A percentile compares a stretch with the other conserved stretches of the same genome.
Evolutionary conservation across 208 protist species (phyloP).

Genomic region (Crithidia thermophila): DNA sequence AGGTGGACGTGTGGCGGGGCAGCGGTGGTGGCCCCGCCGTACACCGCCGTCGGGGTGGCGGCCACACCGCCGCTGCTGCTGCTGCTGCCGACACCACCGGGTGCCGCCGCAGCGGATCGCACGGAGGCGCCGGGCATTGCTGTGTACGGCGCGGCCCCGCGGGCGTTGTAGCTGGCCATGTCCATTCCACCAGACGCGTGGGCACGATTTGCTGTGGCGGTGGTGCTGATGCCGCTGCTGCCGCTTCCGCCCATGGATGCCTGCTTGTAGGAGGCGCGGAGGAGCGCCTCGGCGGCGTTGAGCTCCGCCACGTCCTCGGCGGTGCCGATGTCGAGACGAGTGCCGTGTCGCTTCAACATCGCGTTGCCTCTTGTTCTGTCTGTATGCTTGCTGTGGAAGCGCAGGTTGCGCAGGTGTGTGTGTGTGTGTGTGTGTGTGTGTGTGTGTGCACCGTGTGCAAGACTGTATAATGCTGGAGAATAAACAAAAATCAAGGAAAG

Average conservation of each 20-base stretch:
- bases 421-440: no score
- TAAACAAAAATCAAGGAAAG: no score
- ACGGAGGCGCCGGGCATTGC: no score
- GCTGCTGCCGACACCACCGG: not conserved
- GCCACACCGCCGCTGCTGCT: not conserved
- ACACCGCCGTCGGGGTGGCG: no score
- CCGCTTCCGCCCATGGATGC: not conserved
- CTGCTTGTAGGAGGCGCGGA: conserved; percentile 20
- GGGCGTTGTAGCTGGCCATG: not conserved
- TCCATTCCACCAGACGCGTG: no score
- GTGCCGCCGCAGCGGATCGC: not conserved
- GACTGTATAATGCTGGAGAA: no score
- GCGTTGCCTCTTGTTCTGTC: not conserved
- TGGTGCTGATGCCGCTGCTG: not conserved
- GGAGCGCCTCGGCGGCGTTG: conserved; percentile 47
- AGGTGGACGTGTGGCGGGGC: conserved; percentile 23
- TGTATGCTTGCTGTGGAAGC: not conserved
- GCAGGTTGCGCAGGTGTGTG: not conserved
- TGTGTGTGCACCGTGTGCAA: no score
- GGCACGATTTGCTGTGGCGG: no score
- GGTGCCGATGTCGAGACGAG: conserved; percentile 78
- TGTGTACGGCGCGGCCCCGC: not conserved
- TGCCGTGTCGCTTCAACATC: conserved; percentile 78
- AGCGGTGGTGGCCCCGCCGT: no score
- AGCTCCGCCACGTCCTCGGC: conserved; percentile 81